Evolutionary conservation across 768 basidiomycete species (phyloP).

Genomic region (Tylopilus sp.): DNA sequence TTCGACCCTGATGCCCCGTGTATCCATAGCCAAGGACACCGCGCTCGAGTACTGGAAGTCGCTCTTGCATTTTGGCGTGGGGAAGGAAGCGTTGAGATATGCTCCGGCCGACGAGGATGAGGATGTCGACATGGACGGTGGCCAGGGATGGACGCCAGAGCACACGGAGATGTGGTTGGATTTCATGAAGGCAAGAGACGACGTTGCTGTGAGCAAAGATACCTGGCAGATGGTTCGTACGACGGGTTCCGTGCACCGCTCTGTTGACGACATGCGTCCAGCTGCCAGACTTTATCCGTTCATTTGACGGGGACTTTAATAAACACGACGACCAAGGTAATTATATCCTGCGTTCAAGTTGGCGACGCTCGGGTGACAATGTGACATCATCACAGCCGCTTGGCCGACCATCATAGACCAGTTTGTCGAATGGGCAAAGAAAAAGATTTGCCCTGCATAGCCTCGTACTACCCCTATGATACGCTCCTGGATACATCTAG

Average conservation of each 20-base stretch:
- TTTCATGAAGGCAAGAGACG: constrained; percentile 60
- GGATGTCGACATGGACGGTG: constrained; percentile 40
- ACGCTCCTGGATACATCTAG: no score
- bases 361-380: neutral
- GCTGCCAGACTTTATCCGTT: constrained; percentile 78
- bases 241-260: constrained; percentile 4
- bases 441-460: constrained; percentile 14
- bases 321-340: constrained; percentile 76
- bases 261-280: constrained; percentile 28
- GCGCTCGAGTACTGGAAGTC: constrained; percentile 77
- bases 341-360: constrained; percentile 11
- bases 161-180: constrained; percentile 75
- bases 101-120: constrained; percentile 41
- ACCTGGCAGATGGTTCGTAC: constrained; percentile 79
- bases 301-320: constrained; percentile 67
- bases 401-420: constrained; percentile 90
- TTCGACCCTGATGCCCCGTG: constrained; percentile 1
- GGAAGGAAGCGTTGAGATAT: constrained; percentile 60
- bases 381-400: constrained; percentile 47
- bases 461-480: constrained; percentile 1
- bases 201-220: constrained; percentile 82
- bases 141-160: constrained; percentile 58
- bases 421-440: constrained; percentile 67
- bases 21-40: constrained; percentile 53
- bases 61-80: constrained; percentile 69